These are phyloP conservation scores for Biscogniauxia mediterranea DNA, from an alignment of 2,329 filamentous ascomycete species.

Conservation along the genomic window DNA sequence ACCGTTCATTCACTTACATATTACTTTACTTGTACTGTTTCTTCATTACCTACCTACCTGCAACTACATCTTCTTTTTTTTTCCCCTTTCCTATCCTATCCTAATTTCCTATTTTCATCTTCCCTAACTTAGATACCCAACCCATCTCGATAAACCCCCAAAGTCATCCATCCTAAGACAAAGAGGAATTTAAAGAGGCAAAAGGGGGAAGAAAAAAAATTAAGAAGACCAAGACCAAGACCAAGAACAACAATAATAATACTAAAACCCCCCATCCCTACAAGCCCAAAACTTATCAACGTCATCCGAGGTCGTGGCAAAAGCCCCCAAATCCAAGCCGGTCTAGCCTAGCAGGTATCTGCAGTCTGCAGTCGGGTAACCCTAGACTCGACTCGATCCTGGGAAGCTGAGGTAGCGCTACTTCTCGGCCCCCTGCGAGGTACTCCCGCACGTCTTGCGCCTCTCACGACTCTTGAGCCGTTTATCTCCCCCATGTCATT, in stretches of 20 bases:
- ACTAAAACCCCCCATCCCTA: background rate
- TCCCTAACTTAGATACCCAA: background rate
- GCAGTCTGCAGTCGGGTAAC: background rate
- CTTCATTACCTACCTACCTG: background rate
- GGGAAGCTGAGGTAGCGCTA: background rate
- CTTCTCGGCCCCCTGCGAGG: slow-evolving; percentile 13
- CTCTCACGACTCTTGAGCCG: background rate
- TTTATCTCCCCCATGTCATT: slow-evolving; percentile 2
- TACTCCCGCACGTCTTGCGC: slow-evolving; percentile 12
- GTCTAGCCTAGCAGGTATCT: background rate
- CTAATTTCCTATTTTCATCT: slow-evolving; percentile 2
- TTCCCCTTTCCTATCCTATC: no score
- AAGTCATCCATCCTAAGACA: background rate
- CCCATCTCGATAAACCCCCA: background rate
- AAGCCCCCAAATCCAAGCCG: background rate
- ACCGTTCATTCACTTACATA: background rate
- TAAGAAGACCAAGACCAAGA: no score
- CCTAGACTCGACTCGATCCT: background rate
- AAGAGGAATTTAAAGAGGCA: no score
- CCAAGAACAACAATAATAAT: no score
- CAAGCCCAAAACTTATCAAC: background rate
- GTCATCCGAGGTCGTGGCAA: background rate
- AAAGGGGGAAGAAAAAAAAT: no score
- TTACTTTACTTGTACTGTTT: no score
- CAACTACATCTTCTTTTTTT: no score